phyloP scores from a whole-genome alignment of 805 yeast species.

The Vanderwaltozyma tropicalis region DNA sequence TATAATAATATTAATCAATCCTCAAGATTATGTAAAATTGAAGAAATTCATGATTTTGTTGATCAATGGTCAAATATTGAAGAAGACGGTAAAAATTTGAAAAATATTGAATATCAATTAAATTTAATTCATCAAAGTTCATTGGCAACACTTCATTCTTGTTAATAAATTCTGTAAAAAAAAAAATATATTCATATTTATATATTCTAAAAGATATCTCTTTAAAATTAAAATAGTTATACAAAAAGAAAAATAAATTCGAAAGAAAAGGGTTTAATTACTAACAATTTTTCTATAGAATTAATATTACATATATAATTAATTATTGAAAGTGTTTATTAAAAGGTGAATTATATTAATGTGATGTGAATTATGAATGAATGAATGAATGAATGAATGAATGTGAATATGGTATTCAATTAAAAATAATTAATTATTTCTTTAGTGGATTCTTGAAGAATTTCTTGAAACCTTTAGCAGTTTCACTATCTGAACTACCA shows the following conservation, averaged over 20 bases:
- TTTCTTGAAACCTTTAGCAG: not conserved
- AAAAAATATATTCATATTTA: not conserved
- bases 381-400: not conserved
- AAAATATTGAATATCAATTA: constrained; percentile 1
- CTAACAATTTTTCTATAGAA: too few relatives aligned
- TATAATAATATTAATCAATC: constrained; percentile 13
- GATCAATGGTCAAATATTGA: constrained; percentile 13
- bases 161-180: not conserved
- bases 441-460: constrained; percentile 1
- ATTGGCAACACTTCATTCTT: constrained; percentile 5
- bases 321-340: too few relatives aligned
- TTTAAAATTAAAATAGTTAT: too few relatives aligned
- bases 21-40: constrained; percentile 9
- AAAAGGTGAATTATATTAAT: too few relatives aligned
- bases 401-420: too few relatives aligned
- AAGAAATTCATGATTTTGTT: constrained; percentile 15
- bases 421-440: not conserved
- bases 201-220: too few relatives aligned
- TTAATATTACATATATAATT: too few relatives aligned
- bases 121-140: constrained; percentile 4
- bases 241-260: too few relatives aligned
- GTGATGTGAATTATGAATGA: not conserved
- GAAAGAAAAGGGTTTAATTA: too few relatives aligned
- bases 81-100: constrained; percentile 8
- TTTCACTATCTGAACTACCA: not conserved